Evolutionary conservation across 495 filamentous ascomycete genomes (phyloP).

Genomic region (Cetradonia linearis): DNA sequence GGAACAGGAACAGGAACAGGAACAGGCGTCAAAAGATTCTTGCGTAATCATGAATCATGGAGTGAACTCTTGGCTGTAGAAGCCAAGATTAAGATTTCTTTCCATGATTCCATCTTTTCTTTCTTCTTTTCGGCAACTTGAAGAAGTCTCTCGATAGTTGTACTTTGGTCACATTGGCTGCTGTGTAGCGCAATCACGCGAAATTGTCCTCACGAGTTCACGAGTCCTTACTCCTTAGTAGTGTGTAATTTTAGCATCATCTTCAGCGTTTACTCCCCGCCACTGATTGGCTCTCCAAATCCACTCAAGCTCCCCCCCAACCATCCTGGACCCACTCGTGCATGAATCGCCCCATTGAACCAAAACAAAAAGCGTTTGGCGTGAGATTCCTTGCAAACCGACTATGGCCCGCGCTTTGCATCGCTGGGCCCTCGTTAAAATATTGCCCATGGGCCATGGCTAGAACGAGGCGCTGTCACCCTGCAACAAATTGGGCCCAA

Average conservation of each 20-base stretch:
- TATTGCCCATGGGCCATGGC: conserved; percentile 1
- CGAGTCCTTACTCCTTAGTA: not conserved
- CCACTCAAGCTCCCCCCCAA: conserved; percentile 7
- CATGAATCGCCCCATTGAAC: conserved; percentile 1
- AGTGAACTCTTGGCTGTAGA: too few relatives aligned
- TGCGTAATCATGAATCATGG: too few relatives aligned
- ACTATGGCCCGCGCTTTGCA: not conserved
- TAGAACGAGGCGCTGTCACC: conserved; percentile 7
- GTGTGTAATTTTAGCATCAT: conserved; percentile 5
- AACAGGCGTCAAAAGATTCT: too few relatives aligned
- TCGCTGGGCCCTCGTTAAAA: too few relatives aligned
- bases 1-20: too few relatives aligned
- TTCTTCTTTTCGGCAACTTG: too few relatives aligned
- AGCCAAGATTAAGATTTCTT: too few relatives aligned
- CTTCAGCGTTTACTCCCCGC: conserved; percentile 7
- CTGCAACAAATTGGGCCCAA: conserved; percentile 1
- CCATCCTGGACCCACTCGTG: conserved; percentile 6
- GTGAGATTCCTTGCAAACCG: not conserved
- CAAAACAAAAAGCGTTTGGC: conserved; percentile 13
- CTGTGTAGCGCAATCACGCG: not conserved
- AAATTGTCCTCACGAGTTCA: not conserved
- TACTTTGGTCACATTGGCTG: too few relatives aligned
- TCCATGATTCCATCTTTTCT: too few relatives aligned
- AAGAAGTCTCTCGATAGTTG: too few relatives aligned
- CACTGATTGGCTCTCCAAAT: conserved; percentile 9